Evolutionary conservation across 106 monocot genomes (phyloP).

Genomic region (Triglochin maritima): DNA sequence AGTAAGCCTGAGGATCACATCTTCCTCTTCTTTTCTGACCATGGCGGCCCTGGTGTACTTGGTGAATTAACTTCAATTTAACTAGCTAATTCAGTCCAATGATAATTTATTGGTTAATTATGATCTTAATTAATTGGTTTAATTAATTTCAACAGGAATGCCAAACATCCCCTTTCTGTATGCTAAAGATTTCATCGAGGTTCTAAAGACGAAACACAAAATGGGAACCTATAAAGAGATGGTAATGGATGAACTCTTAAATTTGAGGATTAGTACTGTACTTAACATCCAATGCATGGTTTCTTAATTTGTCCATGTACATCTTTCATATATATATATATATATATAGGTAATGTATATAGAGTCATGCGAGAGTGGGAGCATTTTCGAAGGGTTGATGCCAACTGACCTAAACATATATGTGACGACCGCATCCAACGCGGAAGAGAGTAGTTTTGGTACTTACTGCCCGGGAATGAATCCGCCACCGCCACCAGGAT

Average conservation of each 20-base stretch:
- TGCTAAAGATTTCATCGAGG: conserved; percentile 62
- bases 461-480: conserved; percentile 80
- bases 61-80: conserved; percentile 18
- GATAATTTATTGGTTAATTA: no score
- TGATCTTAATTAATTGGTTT: no score
- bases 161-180: conserved; percentile 7
- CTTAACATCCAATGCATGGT: no score
- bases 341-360: conserved; percentile 95
- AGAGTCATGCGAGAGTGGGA: conserved; percentile 93
- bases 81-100: no score
- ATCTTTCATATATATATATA: no score
- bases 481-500: conserved; percentile 60
- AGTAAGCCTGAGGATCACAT: conserved; percentile 72
- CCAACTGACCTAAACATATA: conserved; percentile 66
- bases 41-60: conserved; percentile 90
- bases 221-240: conserved; percentile 64
- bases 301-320: no score
- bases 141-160: no score
- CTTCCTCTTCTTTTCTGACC: conserved; percentile 86
- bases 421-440: conserved; percentile 83
- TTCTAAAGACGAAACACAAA: conserved; percentile 74
- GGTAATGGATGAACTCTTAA: no score
- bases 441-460: conserved; percentile 78
- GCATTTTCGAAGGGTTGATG: conserved; percentile 83
- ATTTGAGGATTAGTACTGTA: no score